Conservation (phyloP, 768 basidiomycete species). For the Sarcodon aspratus region DNA sequence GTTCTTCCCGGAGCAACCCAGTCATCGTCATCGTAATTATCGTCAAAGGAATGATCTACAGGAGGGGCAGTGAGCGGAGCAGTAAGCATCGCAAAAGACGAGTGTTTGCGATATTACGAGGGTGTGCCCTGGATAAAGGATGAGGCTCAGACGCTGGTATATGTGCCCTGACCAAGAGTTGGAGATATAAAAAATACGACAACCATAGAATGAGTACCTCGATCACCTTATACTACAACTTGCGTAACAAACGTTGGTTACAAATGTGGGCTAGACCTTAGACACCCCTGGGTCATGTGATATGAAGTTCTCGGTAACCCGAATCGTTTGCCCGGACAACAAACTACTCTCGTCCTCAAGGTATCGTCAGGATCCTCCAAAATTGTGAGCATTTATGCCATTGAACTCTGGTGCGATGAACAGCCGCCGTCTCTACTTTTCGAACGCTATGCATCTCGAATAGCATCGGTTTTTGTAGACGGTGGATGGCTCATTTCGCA, state of each 20-base stretch:
- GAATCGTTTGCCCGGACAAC: neutral
- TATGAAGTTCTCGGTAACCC: neutral
- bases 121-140: too few species aligned
- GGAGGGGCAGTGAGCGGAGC: slow-evolving; percentile 24
- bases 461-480: neutral
- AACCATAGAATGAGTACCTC: too few species aligned
- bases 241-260: too few species aligned
- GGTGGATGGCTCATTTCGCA: slow-evolving; percentile 11
- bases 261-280: too few species aligned
- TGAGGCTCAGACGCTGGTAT: too few species aligned
- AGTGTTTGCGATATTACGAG: too few species aligned
- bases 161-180: too few species aligned
- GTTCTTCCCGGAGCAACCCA: slow-evolving; percentile 45
- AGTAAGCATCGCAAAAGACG: slow-evolving; percentile 12
- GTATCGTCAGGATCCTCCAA: slow-evolving; percentile 33
- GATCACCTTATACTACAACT: too few species aligned
- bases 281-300: slow-evolving; percentile 2
- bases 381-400: slow-evolving; percentile 35
- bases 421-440: slow-evolving; percentile 4
- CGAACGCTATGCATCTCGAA: slow-evolving; percentile 8
- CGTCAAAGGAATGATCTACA: slow-evolving; percentile 51
- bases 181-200: too few species aligned
- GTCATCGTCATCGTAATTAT: slow-evolving; percentile 36
- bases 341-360: slow-evolving; percentile 6
- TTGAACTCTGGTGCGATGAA: too few species aligned